These are phyloP conservation scores for Termitomyces heimii DNA, from an alignment of 768 basidiomycete species.

Conservation along the genomic window DNA sequence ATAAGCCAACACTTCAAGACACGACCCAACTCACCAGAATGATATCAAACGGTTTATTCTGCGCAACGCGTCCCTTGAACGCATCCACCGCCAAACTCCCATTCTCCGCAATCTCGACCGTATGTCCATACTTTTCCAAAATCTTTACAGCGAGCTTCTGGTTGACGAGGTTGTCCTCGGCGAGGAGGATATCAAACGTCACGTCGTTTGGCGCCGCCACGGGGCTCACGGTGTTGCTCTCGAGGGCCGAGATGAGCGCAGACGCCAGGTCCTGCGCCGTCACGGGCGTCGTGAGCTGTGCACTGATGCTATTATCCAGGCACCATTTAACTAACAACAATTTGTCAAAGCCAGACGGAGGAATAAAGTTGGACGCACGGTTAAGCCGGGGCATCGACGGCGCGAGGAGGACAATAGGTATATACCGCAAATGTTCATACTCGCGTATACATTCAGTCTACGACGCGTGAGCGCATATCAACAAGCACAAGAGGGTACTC, in stretches of 20 bases:
- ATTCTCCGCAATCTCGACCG: slow-evolving; percentile 96
- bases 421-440: slow-evolving; percentile 91
- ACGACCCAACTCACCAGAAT: slow-evolving; percentile 61
- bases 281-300: slow-evolving; percentile 90
- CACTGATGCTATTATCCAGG: slow-evolving; percentile 91
- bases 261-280: slow-evolving; percentile 84
- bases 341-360: background rate
- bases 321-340: slow-evolving; percentile 83
- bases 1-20: too few species aligned
- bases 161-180: slow-evolving; percentile 95
- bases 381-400: slow-evolving; percentile 74
- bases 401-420: slow-evolving; percentile 88
- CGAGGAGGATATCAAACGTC: slow-evolving; percentile 88
- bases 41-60: slow-evolving; percentile 79
- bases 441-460: slow-evolving; percentile 90
- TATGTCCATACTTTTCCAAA: slow-evolving; percentile 92
- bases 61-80: slow-evolving; percentile 72
- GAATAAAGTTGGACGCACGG: slow-evolving; percentile 36
- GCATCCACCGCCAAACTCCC: slow-evolving; percentile 90
- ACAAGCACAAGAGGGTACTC: too few species aligned
- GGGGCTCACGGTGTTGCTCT: slow-evolving; percentile 89
- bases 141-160: slow-evolving; percentile 97
- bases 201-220: slow-evolving; percentile 83
- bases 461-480: too few species aligned
- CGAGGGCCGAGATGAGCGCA: slow-evolving; percentile 89